These are phyloP conservation scores for Puccinia triticina DNA, from an alignment of 1,284 basidiomycete genomes.

Conservation along the genomic window DNA sequence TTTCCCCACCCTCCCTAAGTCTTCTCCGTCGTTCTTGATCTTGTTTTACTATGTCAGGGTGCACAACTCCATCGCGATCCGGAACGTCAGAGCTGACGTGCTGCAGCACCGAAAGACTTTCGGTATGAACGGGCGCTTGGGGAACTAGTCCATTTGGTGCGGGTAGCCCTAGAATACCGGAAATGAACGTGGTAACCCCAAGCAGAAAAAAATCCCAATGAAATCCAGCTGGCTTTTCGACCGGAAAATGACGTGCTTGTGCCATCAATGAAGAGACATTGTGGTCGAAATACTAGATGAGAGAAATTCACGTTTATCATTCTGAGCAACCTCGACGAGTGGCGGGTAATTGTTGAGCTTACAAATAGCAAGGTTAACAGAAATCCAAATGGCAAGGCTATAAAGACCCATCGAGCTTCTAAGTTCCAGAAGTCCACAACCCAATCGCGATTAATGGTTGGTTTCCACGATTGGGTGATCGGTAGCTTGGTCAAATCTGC, in stretches of 20 bases:
- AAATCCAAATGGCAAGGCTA: constrained; percentile 68
- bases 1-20: not conserved
- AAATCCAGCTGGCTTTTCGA: constrained; percentile 88
- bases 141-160: constrained; percentile 69
- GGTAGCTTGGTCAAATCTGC: constrained; percentile 72
- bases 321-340: too few species aligned
- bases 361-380: constrained; percentile 53
- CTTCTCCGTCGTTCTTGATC: constrained; percentile 56
- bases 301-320: not conserved
- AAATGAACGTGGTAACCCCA: constrained; percentile 87
- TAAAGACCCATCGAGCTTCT: constrained; percentile 83
- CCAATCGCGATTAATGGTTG: constrained; percentile 77
- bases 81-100: constrained; percentile 55
- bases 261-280: constrained; percentile 83
- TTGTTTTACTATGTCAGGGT: constrained; percentile 63
- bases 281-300: constrained; percentile 63
- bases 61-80: constrained; percentile 54
- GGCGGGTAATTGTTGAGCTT: not conserved
- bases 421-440: constrained; percentile 89
- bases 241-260: constrained; percentile 84
- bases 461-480: constrained; percentile 70
- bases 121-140: constrained; percentile 92
- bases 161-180: constrained; percentile 74
- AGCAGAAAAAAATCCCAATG: constrained; percentile 76
- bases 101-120: constrained; percentile 78